These are phyloP conservation scores for Botrytis hyacinthi DNA, from an alignment of 2,329 filamentous ascomycete species.

Conservation along the genomic window DNA sequence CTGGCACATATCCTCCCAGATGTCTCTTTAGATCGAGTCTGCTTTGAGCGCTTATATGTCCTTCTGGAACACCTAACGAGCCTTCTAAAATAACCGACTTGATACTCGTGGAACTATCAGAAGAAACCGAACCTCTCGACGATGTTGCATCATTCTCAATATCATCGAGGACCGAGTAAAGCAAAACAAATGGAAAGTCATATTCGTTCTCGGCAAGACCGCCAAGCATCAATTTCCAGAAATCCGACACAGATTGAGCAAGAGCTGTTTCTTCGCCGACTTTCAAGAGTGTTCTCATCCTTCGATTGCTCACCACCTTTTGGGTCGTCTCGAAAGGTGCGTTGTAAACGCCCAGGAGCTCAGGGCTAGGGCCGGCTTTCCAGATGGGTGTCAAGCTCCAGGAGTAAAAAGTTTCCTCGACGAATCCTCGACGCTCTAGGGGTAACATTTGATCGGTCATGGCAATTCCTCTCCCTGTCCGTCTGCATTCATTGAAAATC, in stretches of 20 bases:
- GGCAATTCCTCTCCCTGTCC: conserved; percentile 73
- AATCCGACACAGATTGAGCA: conserved; percentile 66
- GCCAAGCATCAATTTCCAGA: conserved; percentile 67
- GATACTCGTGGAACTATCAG: conserved; percentile 58
- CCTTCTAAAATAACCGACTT: conserved; percentile 70
- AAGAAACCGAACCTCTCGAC: conserved; percentile 57
- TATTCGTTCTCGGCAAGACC: conserved; percentile 70
- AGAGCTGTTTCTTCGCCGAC: conserved; percentile 71
- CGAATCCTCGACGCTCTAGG: conserved; percentile 62
- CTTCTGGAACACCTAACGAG: conserved; percentile 62
- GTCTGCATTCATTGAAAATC: conserved; percentile 63
- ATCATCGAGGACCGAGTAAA: conserved; percentile 76
- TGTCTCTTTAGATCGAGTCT: conserved; percentile 67
- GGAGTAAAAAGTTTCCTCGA: conserved; percentile 76
- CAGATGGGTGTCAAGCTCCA: conserved; percentile 76
- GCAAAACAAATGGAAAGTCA: conserved; percentile 72
- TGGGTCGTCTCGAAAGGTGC: conserved; percentile 78
- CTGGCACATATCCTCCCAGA: conserved; percentile 70
- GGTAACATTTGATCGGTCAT: conserved; percentile 78
- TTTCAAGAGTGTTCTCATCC: conserved; percentile 74
- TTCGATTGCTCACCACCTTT: conserved; percentile 69
- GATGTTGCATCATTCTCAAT: conserved; percentile 48
- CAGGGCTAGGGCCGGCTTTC: conserved; percentile 62
- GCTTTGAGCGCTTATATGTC: conserved; percentile 58
- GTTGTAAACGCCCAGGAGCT: conserved; percentile 67